Evolutionary conservation across 371 early-diverging fungal species (phyloP).

Genomic region (Smittium culicis): DNA sequence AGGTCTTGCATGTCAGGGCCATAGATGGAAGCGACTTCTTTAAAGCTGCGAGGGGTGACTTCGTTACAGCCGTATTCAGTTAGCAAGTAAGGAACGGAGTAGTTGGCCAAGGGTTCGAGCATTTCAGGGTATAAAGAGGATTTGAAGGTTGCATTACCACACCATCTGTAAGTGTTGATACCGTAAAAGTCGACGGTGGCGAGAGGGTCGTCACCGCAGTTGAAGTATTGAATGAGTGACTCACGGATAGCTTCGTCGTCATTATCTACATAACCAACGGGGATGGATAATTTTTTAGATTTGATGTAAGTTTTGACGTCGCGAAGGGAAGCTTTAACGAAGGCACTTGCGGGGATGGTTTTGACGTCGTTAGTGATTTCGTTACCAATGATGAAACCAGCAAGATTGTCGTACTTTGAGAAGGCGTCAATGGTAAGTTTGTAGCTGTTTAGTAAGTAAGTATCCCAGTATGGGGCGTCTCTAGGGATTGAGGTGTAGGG

Average conservation of each 20-base stretch:
- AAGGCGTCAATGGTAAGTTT: slow-evolving; percentile 50
- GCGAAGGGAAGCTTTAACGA: slow-evolving; percentile 57
- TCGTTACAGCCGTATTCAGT: slow-evolving; percentile 35
- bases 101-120: slow-evolving; percentile 26
- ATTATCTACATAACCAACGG: slow-evolving; percentile 69
- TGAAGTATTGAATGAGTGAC: slow-evolving; percentile 52
- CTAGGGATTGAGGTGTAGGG: slow-evolving; percentile 51
- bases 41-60: slow-evolving; percentile 30
- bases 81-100: slow-evolving; percentile 29
- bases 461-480: slow-evolving; percentile 46
- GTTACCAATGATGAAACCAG: slow-evolving; percentile 69
- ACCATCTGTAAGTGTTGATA: slow-evolving; percentile 35
- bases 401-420: slow-evolving; percentile 43
- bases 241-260: slow-evolving; percentile 54
- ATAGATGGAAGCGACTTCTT: slow-evolving; percentile 40
- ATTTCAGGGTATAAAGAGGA: slow-evolving; percentile 29
- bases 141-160: slow-evolving; percentile 26
- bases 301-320: slow-evolving; percentile 52
- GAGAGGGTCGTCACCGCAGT: slow-evolving; percentile 47
- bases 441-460: slow-evolving; percentile 39
- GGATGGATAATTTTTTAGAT: slow-evolving; percentile 36
- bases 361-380: slow-evolving; percentile 57
- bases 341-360: slow-evolving; percentile 51
- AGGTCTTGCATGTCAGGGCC: slow-evolving; percentile 48
- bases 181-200: slow-evolving; percentile 59